Conservation (phyloP, 441 rosid genomes). For the Corymbia calophylla region DNA sequence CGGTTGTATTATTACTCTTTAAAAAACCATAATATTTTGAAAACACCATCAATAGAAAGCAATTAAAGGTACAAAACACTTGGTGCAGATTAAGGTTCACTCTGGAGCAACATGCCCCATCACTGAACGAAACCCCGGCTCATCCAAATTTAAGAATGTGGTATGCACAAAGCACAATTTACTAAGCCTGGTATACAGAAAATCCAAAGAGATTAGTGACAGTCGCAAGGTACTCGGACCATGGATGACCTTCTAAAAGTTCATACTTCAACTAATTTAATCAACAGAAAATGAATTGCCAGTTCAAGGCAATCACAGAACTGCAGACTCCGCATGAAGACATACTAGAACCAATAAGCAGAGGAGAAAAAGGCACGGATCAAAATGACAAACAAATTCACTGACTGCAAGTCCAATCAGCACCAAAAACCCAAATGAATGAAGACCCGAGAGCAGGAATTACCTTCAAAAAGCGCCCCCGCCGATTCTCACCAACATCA, state of each 20-base stretch:
- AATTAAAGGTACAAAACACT: neutral
- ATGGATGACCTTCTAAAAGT: neutral
- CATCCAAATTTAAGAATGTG: neutral
- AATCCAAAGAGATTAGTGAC: neutral
- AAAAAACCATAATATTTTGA: neutral
- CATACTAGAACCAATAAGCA: neutral
- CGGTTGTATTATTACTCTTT: neutral
- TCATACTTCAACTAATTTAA: neutral
- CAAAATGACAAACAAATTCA: neutral
- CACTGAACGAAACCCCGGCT: neutral
- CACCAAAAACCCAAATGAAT: neutral
- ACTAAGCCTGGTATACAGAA: neutral
- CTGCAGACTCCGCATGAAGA: neutral
- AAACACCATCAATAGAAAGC: neutral
- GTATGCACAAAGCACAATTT: neutral
- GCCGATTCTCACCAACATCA: slow-evolving; percentile 75
- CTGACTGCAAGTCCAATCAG: neutral
- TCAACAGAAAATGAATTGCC: neutral
- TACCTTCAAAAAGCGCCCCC: slow-evolving; percentile 96
- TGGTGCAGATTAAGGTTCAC: neutral
- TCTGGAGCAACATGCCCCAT: neutral
- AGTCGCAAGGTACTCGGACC: neutral
- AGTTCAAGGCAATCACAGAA: neutral
- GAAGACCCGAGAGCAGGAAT: neutral
- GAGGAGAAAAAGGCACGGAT: neutral